These are phyloP conservation scores for Tricholoma hemisulphureum DNA, from an alignment of 768 basidiomycete species.

Conservation along the genomic window DNA sequence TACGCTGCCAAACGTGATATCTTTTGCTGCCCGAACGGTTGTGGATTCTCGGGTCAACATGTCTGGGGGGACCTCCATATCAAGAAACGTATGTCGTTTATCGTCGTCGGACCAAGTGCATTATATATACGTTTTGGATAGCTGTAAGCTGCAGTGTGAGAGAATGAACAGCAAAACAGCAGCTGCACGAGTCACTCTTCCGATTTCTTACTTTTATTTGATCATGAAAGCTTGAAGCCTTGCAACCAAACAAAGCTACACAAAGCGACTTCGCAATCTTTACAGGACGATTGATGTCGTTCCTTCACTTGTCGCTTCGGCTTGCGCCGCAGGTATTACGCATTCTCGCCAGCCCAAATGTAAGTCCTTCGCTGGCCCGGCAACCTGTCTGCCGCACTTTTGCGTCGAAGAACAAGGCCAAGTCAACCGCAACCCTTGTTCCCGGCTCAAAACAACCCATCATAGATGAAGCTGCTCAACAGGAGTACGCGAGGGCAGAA, in stretches of 20 bases:
- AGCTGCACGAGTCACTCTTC: too few relatives aligned
- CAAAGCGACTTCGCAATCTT: too few relatives aligned
- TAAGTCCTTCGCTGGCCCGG: not conserved
- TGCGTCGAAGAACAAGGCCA: constrained; percentile 34
- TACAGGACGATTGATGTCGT: not conserved
- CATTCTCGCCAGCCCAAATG: not conserved
- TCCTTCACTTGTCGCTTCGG: constrained; percentile 1
- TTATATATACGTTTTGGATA: constrained; percentile 7
- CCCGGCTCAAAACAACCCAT: constrained; percentile 69
- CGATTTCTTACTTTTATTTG: too few relatives aligned
- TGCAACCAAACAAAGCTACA: too few relatives aligned
- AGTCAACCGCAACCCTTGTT: constrained; percentile 58
- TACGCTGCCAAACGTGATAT: constrained; percentile 26
- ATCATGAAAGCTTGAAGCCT: too few relatives aligned
- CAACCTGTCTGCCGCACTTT: constrained; percentile 12
- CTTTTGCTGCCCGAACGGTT: constrained; percentile 15
- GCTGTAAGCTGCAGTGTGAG: constrained; percentile 1
- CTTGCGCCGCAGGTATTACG: not conserved
- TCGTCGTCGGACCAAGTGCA: not conserved
- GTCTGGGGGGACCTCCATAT: constrained; percentile 22
- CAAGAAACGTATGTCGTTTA: not conserved
- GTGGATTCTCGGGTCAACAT: constrained; percentile 18
- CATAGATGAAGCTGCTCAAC: constrained; percentile 47
- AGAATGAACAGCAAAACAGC: constrained; percentile 7
- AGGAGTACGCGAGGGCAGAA: constrained; percentile 64